Percentiles rank a stretch among this genome's conserved stretches.
phyloP scores from a whole-genome alignment of 169 alveolate species.

The Ichthyophthirius multifiliis region DNA sequence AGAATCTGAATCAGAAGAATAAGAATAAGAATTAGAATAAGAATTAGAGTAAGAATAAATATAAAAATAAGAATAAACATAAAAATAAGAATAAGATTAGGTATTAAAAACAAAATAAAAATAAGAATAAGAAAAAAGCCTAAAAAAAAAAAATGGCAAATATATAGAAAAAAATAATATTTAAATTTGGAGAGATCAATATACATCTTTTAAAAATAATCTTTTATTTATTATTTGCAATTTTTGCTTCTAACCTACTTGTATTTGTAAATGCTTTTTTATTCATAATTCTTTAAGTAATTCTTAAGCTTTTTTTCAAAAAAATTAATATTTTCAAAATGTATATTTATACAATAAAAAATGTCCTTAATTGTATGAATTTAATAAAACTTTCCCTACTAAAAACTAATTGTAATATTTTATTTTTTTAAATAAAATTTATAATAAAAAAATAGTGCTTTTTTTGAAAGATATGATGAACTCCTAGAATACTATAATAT shows the following conservation, averaged over 20 bases:
- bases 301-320: too few relatives aligned
- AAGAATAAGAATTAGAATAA: neutral
- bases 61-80: neutral
- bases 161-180: too few relatives aligned
- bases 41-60: neutral
- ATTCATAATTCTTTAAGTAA: neutral
- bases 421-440: neutral
- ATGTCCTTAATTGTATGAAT: neutral
- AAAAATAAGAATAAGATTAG: neutral
- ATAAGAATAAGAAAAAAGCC: too few relatives aligned
- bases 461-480: neutral
- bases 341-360: neutral
- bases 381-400: neutral
- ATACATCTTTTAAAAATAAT: neutral
- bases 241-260: neutral
- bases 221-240: neutral
- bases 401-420: neutral
- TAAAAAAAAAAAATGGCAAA: too few relatives aligned
- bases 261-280: neutral
- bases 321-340: neutral
- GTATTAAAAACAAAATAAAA: neutral
- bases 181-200: slow-evolving; percentile 7
- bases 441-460: neutral
- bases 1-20: neutral
- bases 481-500: neutral